phyloP scores from a whole-genome alignment of 202 grass and related monocot genomes.

The Carex arenaria region DNA sequence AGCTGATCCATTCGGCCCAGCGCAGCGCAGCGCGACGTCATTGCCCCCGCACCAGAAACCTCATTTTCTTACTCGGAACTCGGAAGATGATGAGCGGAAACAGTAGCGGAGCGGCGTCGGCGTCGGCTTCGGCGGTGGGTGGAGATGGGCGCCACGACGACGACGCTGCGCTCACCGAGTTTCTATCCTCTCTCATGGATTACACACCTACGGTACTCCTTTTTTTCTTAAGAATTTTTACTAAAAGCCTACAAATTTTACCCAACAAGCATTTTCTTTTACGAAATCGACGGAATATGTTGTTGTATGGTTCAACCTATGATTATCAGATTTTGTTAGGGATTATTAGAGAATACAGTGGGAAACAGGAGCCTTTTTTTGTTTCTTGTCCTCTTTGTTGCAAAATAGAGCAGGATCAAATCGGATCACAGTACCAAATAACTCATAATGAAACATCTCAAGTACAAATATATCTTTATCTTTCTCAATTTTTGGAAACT shows the following conservation, averaged over 20 bases:
- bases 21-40: neutral
- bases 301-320: neutral
- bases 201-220: constrained; percentile 71
- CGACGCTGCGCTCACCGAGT: constrained; percentile 72
- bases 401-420: neutral
- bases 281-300: neutral
- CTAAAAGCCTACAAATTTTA: neutral
- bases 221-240: neutral
- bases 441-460: neutral
- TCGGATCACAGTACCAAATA: neutral
- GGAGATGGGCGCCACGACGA: constrained; percentile 73
- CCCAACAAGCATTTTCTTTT: neutral
- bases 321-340: neutral
- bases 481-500: neutral
- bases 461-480: neutral
- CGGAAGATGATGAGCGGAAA: constrained; percentile 30
- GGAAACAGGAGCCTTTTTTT: neutral
- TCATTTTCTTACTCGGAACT: neutral
- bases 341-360: neutral
- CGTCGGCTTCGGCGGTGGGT: constrained; percentile 14
- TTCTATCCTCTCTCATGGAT: constrained; percentile 97
- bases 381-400: neutral
- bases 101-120: constrained; percentile 14
- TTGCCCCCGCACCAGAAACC: neutral
- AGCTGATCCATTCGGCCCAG: neutral